Base-by-base conservation (phyloP, 1,139 yeast species). In the Debaryomyces robertsiae region DNA sequence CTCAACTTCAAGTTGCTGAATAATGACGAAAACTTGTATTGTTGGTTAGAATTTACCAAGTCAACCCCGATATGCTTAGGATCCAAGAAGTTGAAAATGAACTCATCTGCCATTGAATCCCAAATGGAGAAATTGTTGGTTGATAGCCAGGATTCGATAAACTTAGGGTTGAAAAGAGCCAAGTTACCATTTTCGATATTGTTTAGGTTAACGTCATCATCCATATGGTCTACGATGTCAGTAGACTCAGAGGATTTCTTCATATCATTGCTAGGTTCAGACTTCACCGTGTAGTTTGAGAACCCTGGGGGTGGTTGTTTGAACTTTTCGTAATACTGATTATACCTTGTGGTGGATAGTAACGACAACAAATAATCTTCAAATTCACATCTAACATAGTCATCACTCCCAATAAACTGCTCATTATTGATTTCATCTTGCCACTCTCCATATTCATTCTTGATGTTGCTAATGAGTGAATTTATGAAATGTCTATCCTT, bases 331-430 rank as follows among this genome's bases (percentile, higher is more conserved):
- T 76, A 51, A 55, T 84, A 88, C 45, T 75, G 81, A 48, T 78
- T 77, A 54, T 82, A 86, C 60, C 94, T 84, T 32, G 79, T 81
- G 16, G 88, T 75, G 0, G 95, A 73, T 32, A 93, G 62, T 48
- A 93, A 63, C 11, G 95, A 88, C 48, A 85, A 75, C 27, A 91
- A 63, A 57, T 93, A 93, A 54, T 90, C 97, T 57, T 93, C 98
- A 63, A 91, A 91, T 52, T 83, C 89, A 62, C 82, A 77, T 41
- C 98, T 70, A 27, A 93, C 84, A 53, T 84, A 87, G 60, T 93
- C 98, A 53, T 93, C 97, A 52, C 90, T 87, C 1, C 98, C 98
- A 10, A 66, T 47, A 45, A 55, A 73, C 17, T 55, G 55, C 23
- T 62, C 65, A 11, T 60, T 63, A 25, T 54, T 51, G 13, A 49